Evolutionary conservation across 345 rosid genomes (phyloP), one percentile per base, ranked within the genome.

Genomic region (Luvunga scandens): DNA sequence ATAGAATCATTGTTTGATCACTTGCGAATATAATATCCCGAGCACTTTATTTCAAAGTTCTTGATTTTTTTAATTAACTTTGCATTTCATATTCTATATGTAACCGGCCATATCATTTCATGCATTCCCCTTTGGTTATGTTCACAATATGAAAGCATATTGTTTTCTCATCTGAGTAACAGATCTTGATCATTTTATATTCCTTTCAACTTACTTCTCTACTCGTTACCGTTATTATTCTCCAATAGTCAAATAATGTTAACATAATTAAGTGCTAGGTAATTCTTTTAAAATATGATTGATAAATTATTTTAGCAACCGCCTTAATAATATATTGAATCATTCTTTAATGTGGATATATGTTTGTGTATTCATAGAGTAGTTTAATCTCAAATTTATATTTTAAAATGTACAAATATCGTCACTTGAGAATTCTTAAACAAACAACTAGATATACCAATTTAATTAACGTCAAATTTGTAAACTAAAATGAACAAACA

Each of bases 1-100:
- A 53, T 55, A 55, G 72, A 24, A 75, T 64, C 78, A 62, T 64
- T 48, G 78, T 75, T 48, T 56, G 50, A 72, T 57, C 62, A 72
- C 22, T 8, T 4, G 24, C 10, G 33, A 6, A 64, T 64, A 9
- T 16, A 30, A 64, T 33, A 64, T 33, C 21, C 27, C 9, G 2
- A 59, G 13, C 21, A 64, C 21, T 64, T 64, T 6, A 64, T 64
- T 64, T 28, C 67, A 63, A 28, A 33, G 38, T 33, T 45, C 50
- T 45, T 45, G 13, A 45, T 45, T 45, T 45, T 45, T 33, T 65
- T 33, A 18, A 7, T 59, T n/a, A 59, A 59, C 42, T 65, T 33
- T 12, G 9, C 1, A 65, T 31, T 65, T 33, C 50, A 33, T 65
- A 65, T 65, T 64, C 67, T 64, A 2, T 7, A 59, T n/a, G 22